A percentile compares a stretch with the other conserved stretches of the same genome.
These are phyloP conservation scores for Cladophialophora carrionii DNA, from an alignment of 2,329 filamentous ascomycete genomes.

Conservation along the genomic window DNA sequence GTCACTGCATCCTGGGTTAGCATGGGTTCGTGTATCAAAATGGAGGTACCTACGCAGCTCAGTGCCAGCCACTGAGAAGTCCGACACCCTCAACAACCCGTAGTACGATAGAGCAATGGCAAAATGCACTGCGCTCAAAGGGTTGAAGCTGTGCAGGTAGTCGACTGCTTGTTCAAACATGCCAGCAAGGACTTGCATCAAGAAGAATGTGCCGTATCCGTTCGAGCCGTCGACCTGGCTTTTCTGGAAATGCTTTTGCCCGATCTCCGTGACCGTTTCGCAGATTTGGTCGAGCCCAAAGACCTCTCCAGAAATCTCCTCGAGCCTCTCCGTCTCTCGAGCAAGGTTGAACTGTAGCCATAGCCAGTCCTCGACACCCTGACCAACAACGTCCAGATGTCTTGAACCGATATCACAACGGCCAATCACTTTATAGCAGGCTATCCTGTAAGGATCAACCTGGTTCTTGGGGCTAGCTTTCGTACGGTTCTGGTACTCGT, in stretches of 20 bases:
- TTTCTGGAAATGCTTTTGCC: constrained; percentile 86
- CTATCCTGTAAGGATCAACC: constrained; percentile 92
- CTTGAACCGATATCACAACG: constrained; percentile 66
- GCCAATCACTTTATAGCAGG: constrained; percentile 96
- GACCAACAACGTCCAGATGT: constrained; percentile 61
- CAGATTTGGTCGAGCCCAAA: constrained; percentile 72
- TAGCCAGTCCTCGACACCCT: constrained; percentile 67
- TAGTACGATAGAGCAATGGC: constrained; percentile 88
- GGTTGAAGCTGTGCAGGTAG: constrained; percentile 88
- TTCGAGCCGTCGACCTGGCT: constrained; percentile 75
- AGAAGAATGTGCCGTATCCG: constrained; percentile 88
- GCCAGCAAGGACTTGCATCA: constrained; percentile 84
- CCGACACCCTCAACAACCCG: constrained; percentile 82
- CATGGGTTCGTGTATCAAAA: constrained; percentile 27
- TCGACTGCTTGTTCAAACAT: constrained; percentile 93
- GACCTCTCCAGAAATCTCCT: constrained; percentile 65
- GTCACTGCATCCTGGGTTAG: constrained; percentile 51
- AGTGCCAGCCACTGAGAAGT: constrained; percentile 73
- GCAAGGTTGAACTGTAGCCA: constrained; percentile 69
- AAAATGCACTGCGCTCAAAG: constrained; percentile 93
- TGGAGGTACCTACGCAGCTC: constrained; percentile 59
- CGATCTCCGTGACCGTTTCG: constrained; percentile 81
- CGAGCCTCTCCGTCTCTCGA: constrained; percentile 62
- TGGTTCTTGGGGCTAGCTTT: constrained; percentile 84
- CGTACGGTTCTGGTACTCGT: constrained; percentile 82